phyloP scores from a whole-genome alignment of 176 grass and related monocot genomes.

The Bromus sterilis region DNA sequence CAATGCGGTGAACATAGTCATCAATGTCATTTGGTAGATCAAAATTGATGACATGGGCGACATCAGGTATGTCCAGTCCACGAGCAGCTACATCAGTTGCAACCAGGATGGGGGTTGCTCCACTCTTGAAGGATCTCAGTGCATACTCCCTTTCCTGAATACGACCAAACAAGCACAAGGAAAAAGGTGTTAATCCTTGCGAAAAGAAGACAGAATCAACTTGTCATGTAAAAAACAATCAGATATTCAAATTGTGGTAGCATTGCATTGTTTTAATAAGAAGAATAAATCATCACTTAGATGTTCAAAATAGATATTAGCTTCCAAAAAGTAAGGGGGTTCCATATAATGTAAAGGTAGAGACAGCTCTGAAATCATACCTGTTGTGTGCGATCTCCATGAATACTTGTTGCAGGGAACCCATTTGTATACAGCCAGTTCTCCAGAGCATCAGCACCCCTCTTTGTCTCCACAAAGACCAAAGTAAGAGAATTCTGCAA shows the following conservation, averaged over 20 bases:
- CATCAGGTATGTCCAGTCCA: constrained; percentile 88
- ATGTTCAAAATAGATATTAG: not conserved
- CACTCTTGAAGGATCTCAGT: constrained; percentile 79
- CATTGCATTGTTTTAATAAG: not conserved
- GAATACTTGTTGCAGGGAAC: constrained; percentile 95
- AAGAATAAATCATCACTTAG: not conserved
- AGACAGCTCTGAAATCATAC: constrained; percentile 11
- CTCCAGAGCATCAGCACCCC: constrained; percentile 88
- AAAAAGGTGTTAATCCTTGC: not conserved
- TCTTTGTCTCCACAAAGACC: constrained; percentile 97
- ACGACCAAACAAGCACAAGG: not conserved
- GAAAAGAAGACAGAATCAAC: not conserved
- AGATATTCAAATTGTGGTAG: not conserved
- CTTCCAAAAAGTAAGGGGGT: not conserved
- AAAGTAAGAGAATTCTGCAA: constrained; percentile 75
- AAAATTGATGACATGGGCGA: constrained; percentile 89
- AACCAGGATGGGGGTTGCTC: constrained; percentile 71
- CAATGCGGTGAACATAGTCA: constrained; percentile 83
- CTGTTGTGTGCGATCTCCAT: constrained; percentile 88
- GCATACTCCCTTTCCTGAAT: constrained; percentile 79
- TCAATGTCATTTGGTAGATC: constrained; percentile 92
- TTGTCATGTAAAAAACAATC: not conserved
- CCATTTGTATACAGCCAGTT: constrained; percentile 85
- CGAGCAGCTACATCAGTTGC: constrained; percentile 94
- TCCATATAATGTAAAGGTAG: not conserved